Conservation (phyloP, 495 filamentous ascomycete genomes). For the Clohesyomyces aquaticus region DNA sequence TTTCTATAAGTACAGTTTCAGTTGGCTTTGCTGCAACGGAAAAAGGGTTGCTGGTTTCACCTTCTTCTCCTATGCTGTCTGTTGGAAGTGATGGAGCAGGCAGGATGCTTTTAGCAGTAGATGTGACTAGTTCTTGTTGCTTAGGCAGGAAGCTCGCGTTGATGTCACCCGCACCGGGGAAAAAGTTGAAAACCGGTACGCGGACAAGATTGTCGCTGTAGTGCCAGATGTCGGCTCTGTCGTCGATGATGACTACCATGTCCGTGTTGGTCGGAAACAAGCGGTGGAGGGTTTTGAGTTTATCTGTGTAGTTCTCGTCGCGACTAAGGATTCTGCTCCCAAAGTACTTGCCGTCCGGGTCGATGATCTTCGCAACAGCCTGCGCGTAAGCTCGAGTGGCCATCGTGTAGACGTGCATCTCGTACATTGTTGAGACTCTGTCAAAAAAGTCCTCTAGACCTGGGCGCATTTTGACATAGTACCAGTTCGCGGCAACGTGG, state of each 20-base stretch:
- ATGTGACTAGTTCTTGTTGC: constrained; percentile 47
- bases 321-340: constrained; percentile 93
- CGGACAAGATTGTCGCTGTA: constrained; percentile 94
- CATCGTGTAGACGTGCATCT: constrained; percentile 99
- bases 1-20: constrained; percentile 31
- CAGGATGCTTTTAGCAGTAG: background rate
- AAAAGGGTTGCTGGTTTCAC: constrained; percentile 9
- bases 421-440: constrained; percentile 78
- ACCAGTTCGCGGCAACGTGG: constrained; percentile 73
- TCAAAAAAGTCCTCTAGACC: constrained; percentile 82
- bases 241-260: constrained; percentile 99
- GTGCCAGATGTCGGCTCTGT: constrained; percentile 96
- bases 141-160: constrained; percentile 97
- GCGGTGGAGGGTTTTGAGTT: constrained; percentile 84
- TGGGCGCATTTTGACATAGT: constrained; percentile 98
- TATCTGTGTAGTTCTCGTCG: constrained; percentile 92
- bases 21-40: constrained; percentile 38
- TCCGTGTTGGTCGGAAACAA: constrained; percentile 96
- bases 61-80: constrained; percentile 9
- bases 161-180: constrained; percentile 97
- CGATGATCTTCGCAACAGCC: constrained; percentile 88
- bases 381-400: constrained; percentile 93
- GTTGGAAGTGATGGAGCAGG: constrained; percentile 9
- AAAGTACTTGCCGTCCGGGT: constrained; percentile 87
- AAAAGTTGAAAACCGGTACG: constrained; percentile 94